Evolutionary conservation across 2,329 filamentous ascomycete genomes (phyloP).

Genomic region (Verticillium nonalfalfae): DNA sequence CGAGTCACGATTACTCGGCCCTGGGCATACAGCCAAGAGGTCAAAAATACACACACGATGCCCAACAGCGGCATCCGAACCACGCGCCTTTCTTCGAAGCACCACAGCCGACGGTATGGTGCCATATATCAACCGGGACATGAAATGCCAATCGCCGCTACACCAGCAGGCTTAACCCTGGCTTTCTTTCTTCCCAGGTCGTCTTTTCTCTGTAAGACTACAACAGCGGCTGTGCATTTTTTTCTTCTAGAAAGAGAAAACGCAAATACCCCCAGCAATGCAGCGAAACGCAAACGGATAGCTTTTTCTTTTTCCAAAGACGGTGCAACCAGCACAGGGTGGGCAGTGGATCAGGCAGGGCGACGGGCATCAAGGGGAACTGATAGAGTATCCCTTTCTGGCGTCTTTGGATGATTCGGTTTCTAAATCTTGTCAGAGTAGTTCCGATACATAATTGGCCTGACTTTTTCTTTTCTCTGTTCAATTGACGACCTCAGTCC

Average conservation of each 20-base stretch:
- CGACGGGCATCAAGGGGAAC: neutral
- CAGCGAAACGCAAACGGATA: neutral
- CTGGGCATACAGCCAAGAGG: neutral
- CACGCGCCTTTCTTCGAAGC: neutral
- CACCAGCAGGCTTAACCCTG: neutral
- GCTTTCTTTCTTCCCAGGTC: neutral
- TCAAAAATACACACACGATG: neutral
- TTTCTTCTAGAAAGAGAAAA: neutral
- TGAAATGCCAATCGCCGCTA: neutral
- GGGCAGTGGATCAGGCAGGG: neutral
- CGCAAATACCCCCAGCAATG: neutral
- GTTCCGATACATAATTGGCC: neutral
- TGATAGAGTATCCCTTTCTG: neutral
- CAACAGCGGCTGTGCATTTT: neutral
- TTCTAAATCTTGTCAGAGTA: neutral
- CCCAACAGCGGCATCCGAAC: neutral
- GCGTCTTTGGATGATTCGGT: neutral
- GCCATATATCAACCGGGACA: neutral
- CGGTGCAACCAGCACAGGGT: neutral
- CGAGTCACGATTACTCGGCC: neutral
- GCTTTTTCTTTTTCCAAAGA: neutral
- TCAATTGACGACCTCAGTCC: neutral
- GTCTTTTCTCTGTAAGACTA: neutral
- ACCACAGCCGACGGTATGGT: neutral
- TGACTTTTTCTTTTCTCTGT: neutral